Percentiles rank a stretch among this genome's conserved stretches.
Evolutionary conservation across 75 land plant genomes (phyloP).

Genomic region (Pinus taeda): DNA sequence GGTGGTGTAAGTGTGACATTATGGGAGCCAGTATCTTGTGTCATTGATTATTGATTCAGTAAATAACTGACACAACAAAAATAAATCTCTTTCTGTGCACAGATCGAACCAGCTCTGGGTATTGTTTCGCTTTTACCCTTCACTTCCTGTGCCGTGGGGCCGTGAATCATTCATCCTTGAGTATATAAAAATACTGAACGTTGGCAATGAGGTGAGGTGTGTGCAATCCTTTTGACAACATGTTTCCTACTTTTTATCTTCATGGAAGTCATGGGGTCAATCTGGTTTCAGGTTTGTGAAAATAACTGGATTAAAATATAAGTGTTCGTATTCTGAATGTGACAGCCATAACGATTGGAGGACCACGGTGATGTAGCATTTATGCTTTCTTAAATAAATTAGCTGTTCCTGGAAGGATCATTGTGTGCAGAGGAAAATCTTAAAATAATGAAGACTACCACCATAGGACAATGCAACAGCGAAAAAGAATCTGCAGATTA

Average conservation of each 20-base stretch:
- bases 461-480: too few species aligned
- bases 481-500: too few species aligned
- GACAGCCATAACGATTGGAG: too few species aligned
- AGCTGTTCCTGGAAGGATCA: too few species aligned
- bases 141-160: neutral
- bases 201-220: neutral
- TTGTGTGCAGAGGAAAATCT: too few species aligned
- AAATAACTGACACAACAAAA: neutral
- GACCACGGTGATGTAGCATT: too few species aligned
- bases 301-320: neutral
- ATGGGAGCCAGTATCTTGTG: neutral
- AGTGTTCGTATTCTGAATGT: neutral
- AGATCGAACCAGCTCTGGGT: neutral
- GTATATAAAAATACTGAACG: neutral
- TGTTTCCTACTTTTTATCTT: neutral
- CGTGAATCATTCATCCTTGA: neutral
- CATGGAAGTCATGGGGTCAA: neutral
- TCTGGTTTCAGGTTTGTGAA: neutral
- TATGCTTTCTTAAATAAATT: too few species aligned
- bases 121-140: neutral
- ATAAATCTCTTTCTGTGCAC: neutral
- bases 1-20: neutral
- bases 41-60: neutral
- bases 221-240: neutral
- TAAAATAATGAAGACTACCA: too few species aligned